Percentiles rank a stretch among this genome's conserved stretches.
phyloP scores from a whole-genome alignment of 1,284 basidiomycete genomes.

The Sanghuangporus weigelae region DNA sequence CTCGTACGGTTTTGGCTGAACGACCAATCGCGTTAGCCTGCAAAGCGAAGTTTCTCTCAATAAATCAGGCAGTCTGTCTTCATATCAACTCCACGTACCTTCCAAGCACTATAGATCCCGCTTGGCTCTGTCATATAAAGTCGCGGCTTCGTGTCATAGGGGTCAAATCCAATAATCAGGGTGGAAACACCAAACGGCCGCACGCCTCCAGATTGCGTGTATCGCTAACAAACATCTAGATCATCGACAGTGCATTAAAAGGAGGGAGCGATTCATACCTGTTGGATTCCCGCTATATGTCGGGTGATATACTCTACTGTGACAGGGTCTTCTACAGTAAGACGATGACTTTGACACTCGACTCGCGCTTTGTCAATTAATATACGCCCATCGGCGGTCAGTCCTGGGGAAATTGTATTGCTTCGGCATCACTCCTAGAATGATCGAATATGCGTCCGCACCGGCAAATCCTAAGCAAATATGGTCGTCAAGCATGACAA shows the following conservation, averaged over 20 bases:
- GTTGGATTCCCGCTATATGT: constrained; percentile 96
- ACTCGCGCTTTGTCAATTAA: constrained; percentile 97
- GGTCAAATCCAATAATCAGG: constrained; percentile 96
- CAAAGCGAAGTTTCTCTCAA: background rate
- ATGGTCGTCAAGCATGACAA: constrained; percentile 98
- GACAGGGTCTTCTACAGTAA: constrained; percentile 98
- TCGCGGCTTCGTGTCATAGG: constrained; percentile 81
- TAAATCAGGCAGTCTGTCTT: background rate
- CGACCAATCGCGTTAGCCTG: constrained; percentile 97
- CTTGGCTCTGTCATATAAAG: constrained; percentile 97
- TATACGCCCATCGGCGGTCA: constrained; percentile 97
- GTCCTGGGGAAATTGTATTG: constrained; percentile 46
- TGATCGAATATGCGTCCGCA: constrained; percentile 32
- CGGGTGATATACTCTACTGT: constrained; percentile 98
- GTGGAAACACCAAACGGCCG: constrained; percentile 98
- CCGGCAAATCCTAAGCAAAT: constrained; percentile 97
- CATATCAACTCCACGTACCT: constrained; percentile 48
- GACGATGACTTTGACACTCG: constrained; percentile 96
- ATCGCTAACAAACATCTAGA: constrained; percentile 49
- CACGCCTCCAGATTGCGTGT: constrained; percentile 99
- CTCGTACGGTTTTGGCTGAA: constrained; percentile 96
- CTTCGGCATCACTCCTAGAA: background rate
- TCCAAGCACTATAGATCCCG: constrained; percentile 99
- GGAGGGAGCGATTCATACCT: constrained; percentile 46
- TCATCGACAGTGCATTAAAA: background rate